These are phyloP conservation scores for Filosporella fistucella DNA, from an alignment of 495 filamentous ascomycete genomes.

Conservation along the genomic window DNA sequence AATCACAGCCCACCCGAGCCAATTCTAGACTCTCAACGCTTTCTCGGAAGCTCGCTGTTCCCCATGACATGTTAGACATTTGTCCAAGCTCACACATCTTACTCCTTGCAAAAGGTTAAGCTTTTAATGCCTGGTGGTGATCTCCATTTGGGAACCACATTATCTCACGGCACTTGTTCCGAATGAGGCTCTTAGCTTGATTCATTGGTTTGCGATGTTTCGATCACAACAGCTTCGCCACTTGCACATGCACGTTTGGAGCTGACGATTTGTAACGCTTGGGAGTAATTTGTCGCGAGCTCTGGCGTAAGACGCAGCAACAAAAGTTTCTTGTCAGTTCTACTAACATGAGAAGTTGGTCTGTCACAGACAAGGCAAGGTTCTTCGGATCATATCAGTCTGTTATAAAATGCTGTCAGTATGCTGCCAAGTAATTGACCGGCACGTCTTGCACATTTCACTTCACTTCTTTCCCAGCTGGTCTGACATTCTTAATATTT, in stretches of 20 bases:
- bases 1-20: too few relatives aligned
- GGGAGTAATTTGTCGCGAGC: background rate
- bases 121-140: too few relatives aligned
- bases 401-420: too few relatives aligned
- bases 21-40: too few relatives aligned
- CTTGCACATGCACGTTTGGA: background rate
- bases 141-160: too few relatives aligned
- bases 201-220: slow-evolving; percentile 2
- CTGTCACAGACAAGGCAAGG: too few relatives aligned
- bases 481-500: background rate
- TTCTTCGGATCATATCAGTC: too few relatives aligned
- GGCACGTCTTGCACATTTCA: background rate
- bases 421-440: background rate
- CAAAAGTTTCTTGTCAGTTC: background rate
- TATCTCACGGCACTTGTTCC: background rate
- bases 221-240: background rate
- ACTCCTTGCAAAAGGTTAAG: too few relatives aligned
- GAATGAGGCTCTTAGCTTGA: background rate
- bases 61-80: too few relatives aligned
- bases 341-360: too few relatives aligned
- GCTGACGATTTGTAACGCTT: background rate
- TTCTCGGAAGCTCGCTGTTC: too few relatives aligned
- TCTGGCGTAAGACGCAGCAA: background rate
- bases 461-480: background rate
- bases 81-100: too few relatives aligned